Evolutionary conservation across 805 yeast species (phyloP), one percentile per base, ranked within the genome.

Genomic region (Lachancea waltii): DNA sequence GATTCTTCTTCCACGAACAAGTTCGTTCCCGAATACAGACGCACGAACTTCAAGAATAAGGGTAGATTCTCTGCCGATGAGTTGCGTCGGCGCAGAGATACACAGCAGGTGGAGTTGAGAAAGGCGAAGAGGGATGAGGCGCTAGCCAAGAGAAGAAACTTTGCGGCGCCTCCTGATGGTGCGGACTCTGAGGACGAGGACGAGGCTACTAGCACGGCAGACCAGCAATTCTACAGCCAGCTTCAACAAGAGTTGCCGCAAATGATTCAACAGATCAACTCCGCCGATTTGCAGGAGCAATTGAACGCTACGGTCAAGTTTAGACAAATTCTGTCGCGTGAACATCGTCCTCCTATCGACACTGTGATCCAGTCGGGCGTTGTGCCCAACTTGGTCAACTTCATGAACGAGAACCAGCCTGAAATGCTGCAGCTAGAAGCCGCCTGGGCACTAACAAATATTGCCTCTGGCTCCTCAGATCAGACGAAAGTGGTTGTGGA

Each of bases 361-460:
- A 67, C 83, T 44, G 97, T 92, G 24, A 89, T 92, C 48, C 83
- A 85, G 59, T 73, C 89, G 38, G 97, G 97, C 32, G 96, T 90
- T 23, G 92, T 92, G 38, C 95, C 97, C 42, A 79, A 80, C 38
- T 75, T 92, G 60, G 96, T 92, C 39, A 79, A 75, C 51, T 86
- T 89, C 53, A 82, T 92, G 87, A 68, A 70, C 43, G 71, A 73
- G 42, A 70, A 75, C 38, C 87, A 85, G 49, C 85, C 89, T 3
- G 87, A 85, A 54, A 77, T 84, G 72, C 72, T 92, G 53, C 97
- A 90, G 66, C 76, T 92, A 53, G 98, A 92, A 69, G 95, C 97
- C 9, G 97, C 98, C 7, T 92, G 98, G 98, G 97, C 97, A n/a
- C 74, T 92, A 51, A 92, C 98, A 35, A 92, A 92, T 61, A 90